Conservation (phyloP, 1,139 yeast species). For the Geotrichum reessii region DNA sequence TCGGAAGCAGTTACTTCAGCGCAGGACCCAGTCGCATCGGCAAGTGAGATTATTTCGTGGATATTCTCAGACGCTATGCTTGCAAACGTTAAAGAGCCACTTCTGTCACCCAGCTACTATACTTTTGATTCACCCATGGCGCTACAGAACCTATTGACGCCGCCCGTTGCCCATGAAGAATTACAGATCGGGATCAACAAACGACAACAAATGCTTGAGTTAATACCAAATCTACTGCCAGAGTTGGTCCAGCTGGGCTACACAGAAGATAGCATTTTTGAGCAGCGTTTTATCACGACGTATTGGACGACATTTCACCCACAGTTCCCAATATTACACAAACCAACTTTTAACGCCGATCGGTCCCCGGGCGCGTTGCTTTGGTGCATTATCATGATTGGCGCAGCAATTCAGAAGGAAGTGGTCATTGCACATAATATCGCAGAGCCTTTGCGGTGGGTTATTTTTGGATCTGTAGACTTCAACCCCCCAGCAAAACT, state of each 20-base stretch:
- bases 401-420: slow-evolving; percentile 40
- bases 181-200: slow-evolving; percentile 20
- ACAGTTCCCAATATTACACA: slow-evolving; percentile 56
- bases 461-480: slow-evolving; percentile 52
- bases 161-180: slow-evolving; percentile 27
- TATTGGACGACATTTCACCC: slow-evolving; percentile 60
- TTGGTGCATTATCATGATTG: slow-evolving; percentile 54
- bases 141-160: slow-evolving; percentile 37
- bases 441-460: slow-evolving; percentile 59
- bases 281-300: slow-evolving; percentile 27
- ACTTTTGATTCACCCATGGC: slow-evolving; percentile 35
- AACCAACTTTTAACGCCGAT: slow-evolving; percentile 56
- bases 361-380: slow-evolving; percentile 49
- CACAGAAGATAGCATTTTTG: slow-evolving; percentile 6
- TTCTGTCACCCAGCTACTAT: slow-evolving; percentile 30
- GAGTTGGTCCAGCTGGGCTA: slow-evolving; percentile 1
- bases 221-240: slow-evolving; percentile 11
- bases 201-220: slow-evolving; percentile 20
- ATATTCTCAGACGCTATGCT: slow-evolving; percentile 35
- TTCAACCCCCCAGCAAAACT: slow-evolving; percentile 52
- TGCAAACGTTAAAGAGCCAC: slow-evolving; percentile 31
- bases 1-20: neutral
- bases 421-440: slow-evolving; percentile 43
- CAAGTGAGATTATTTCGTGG: slow-evolving; percentile 33
- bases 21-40: slow-evolving; percentile 7